Percentiles rank a stretch among this genome's conserved stretches.
Evolutionary conservation across 805 yeast genomes (phyloP).

Genomic region (Candida ovalis): DNA sequence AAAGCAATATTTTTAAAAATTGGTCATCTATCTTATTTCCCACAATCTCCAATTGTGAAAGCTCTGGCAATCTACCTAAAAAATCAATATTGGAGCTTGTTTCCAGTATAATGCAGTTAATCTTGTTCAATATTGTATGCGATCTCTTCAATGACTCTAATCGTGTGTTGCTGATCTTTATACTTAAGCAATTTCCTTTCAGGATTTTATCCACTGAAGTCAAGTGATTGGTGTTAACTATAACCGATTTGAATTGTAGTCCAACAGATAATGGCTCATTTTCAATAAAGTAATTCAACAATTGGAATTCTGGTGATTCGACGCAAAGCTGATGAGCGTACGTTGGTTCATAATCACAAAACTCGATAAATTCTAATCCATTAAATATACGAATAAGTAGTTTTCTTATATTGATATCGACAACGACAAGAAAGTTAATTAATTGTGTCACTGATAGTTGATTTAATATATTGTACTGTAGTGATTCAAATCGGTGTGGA

Average conservation of each 20-base stretch:
- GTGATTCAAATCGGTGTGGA: not conserved
- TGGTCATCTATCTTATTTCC: not conserved
- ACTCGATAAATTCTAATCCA: not conserved
- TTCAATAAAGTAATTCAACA: not conserved
- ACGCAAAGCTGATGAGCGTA: not conserved
- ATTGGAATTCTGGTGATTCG: constrained; percentile 1
- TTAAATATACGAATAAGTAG: constrained; percentile 1
- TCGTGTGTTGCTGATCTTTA: not conserved
- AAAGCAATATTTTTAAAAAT: not conserved
- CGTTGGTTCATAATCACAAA: constrained; percentile 3
- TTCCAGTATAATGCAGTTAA: not conserved
- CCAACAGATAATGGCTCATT: not conserved
- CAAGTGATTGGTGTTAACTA: not conserved
- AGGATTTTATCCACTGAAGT: not conserved
- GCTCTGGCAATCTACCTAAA: not conserved
- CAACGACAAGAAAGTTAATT: constrained; percentile 7
- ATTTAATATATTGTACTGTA: constrained; percentile 7
- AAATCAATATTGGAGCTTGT: not conserved
- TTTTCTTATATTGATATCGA: constrained; percentile 1
- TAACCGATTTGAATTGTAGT: constrained; percentile 3
- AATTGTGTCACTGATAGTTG: constrained; percentile 8
- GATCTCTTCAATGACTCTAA: not conserved
- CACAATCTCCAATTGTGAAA: not conserved
- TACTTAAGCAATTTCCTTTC: constrained; percentile 1
- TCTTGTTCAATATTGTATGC: not conserved